These are phyloP conservation scores for Scutellaria barbata DNA, from an alignment of 257 asterid genomes.

Conservation along the genomic window DNA sequence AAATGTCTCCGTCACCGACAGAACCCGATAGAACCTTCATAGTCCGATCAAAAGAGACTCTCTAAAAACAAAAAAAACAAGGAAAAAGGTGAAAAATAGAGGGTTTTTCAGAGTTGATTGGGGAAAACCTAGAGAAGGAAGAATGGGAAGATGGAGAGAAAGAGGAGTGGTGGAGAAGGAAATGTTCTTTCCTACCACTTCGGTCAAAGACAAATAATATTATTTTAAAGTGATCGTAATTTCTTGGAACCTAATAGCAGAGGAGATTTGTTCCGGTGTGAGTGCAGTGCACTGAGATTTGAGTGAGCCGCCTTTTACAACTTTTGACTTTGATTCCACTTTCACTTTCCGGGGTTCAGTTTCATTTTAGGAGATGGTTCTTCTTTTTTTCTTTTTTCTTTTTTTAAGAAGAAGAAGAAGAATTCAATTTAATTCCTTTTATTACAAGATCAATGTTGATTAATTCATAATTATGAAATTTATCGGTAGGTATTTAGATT, in stretches of 20 bases:
- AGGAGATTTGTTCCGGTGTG: slow-evolving; percentile 2
- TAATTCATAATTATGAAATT: no score
- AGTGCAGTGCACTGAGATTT: slow-evolving; percentile 35
- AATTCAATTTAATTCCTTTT: no score
- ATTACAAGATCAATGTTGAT: no score
- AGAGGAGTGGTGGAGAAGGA: slow-evolving; percentile 31
- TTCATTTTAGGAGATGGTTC: no score
- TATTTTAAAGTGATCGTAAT: slow-evolving; percentile 15
- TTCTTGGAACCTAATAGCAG: slow-evolving; percentile 33
- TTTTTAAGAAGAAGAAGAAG: no score
- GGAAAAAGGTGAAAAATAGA: background rate
- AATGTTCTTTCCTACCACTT: background rate
- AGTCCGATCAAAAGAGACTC: background rate
- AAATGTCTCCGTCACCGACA: slow-evolving; percentile 40
- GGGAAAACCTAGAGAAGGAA: background rate
- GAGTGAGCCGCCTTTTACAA: slow-evolving; percentile 33
- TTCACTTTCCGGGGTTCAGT: no score
- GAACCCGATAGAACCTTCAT: slow-evolving; percentile 42
- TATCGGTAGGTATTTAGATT: no score
- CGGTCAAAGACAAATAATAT: slow-evolving; percentile 1
- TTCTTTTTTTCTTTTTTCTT: no score
- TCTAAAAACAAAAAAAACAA: no score
- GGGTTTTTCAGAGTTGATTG: background rate
- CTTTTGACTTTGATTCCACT: no score
- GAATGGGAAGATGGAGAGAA: background rate